phyloP scores from a whole-genome alignment of 495 filamentous ascomycete genomes.

The Penicillium ucsense region DNA sequence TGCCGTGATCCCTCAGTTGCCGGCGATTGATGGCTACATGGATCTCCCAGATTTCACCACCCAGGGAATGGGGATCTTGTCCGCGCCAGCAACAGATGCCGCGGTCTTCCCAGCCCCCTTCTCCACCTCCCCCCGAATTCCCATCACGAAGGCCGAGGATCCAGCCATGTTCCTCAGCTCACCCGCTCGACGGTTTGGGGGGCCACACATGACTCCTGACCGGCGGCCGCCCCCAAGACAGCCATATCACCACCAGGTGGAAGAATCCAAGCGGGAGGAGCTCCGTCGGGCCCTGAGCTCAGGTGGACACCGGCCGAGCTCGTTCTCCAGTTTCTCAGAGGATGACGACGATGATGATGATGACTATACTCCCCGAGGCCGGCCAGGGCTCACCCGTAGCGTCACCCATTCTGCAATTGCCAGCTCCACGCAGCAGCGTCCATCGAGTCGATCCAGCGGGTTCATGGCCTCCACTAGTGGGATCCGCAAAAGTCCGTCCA shows the following conservation, averaged over 20 bases:
- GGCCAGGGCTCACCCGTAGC: slow-evolving; percentile 52
- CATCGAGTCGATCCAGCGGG: slow-evolving; percentile 20
- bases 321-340: slow-evolving; percentile 10
- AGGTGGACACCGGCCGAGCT: slow-evolving; percentile 1
- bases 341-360: slow-evolving; percentile 34
- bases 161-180: slow-evolving; percentile 50
- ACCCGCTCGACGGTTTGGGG: slow-evolving; percentile 37
- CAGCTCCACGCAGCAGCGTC: slow-evolving; percentile 20
- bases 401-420: slow-evolving; percentile 35
- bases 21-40: slow-evolving; percentile 28
- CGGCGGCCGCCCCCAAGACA: slow-evolving; percentile 28
- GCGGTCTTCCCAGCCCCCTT: slow-evolving; percentile 38
- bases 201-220: slow-evolving; percentile 27
- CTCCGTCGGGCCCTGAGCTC: slow-evolving; percentile 27
- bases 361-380: slow-evolving; percentile 32
- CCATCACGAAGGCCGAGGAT: slow-evolving; percentile 35
- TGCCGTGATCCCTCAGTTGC: slow-evolving; percentile 29
- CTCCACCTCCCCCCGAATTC: slow-evolving; percentile 35
- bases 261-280: slow-evolving; percentile 47
- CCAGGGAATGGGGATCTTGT: slow-evolving; percentile 19
- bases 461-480: slow-evolving; percentile 28
- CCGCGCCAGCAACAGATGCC: slow-evolving; percentile 27
- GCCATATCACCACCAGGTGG: slow-evolving; percentile 50
- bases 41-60: slow-evolving; percentile 31
- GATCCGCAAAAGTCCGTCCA: slow-evolving; percentile 37